phyloP scores from a whole-genome alignment of 306 rosid genomes.

The Cicer pinnatifidum region DNA sequence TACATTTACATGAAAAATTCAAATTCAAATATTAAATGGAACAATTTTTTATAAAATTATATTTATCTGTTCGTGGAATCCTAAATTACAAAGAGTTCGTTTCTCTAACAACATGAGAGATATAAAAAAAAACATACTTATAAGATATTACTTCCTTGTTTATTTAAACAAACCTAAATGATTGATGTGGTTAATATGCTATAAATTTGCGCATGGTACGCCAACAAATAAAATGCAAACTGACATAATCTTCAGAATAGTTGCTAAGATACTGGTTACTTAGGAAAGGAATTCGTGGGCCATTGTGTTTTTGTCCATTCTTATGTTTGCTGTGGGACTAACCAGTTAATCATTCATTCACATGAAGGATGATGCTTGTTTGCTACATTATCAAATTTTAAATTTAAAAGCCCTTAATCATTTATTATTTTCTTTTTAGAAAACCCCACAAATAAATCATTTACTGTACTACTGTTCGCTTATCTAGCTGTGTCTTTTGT shows the following conservation, averaged over 20 bases:
- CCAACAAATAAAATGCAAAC: slow-evolving; percentile 51
- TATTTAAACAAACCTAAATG: slow-evolving; percentile 11
- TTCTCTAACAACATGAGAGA: too few species aligned
- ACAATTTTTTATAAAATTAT: too few species aligned
- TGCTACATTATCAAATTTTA: slow-evolving; percentile 4
- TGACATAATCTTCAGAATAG: slow-evolving; percentile 46
- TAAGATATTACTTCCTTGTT: too few species aligned
- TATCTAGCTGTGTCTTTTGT: slow-evolving; percentile 46
- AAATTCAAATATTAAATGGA: too few species aligned
- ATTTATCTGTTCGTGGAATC: too few species aligned
- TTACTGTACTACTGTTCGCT: neutral
- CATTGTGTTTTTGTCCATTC: slow-evolving; percentile 46
- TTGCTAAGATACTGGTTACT: slow-evolving; percentile 43
- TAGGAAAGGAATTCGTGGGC: slow-evolving; percentile 48
- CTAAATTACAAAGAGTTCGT: too few species aligned
- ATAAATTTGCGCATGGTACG: slow-evolving; percentile 35
- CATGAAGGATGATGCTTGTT: slow-evolving; percentile 47
- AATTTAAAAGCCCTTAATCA: slow-evolving; percentile 39
- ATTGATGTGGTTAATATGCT: slow-evolving; percentile 46
- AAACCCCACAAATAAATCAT: neutral
- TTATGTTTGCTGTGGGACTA: slow-evolving; percentile 42
- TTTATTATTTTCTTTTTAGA: slow-evolving; percentile 9
- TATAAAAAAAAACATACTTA: too few species aligned
- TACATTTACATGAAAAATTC: too few species aligned
- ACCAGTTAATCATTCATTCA: slow-evolving; percentile 50